Percentiles rank a stretch among this genome's conserved stretches.
Conservation (phyloP, 202 grass and related monocot species). For the Setaria italica region DNA sequence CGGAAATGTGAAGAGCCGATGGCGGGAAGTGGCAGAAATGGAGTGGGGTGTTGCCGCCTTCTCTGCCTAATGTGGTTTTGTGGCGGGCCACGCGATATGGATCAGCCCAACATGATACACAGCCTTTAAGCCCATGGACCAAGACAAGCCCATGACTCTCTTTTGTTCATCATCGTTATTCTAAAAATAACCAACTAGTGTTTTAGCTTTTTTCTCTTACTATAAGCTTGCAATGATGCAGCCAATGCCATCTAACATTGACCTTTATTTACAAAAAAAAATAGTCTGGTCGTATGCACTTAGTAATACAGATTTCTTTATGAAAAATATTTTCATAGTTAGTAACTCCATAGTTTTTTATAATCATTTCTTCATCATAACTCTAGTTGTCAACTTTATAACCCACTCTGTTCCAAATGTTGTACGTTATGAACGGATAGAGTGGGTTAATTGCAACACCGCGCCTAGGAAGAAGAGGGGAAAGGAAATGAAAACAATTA, state of each 20-base stretch:
- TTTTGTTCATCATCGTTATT: neutral
- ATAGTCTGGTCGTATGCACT: neutral
- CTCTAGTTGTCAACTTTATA: too few relatives aligned
- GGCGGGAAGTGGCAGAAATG: conserved; percentile 45
- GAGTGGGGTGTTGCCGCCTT: conserved; percentile 39
- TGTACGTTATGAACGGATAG: neutral
- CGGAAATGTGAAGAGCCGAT: conserved; percentile 24
- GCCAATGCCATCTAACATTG: neutral
- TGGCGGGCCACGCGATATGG: neutral
- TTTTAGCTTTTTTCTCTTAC: neutral
- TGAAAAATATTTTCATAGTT: neutral
- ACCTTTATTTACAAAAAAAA: neutral
- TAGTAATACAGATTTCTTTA: neutral
- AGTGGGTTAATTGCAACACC: neutral
- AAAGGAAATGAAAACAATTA: neutral
- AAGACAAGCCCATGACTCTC: neutral
- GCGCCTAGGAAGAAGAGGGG: neutral
- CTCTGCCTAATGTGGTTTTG: neutral
- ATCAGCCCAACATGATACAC: neutral
- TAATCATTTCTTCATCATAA: too few relatives aligned
- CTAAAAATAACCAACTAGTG: neutral
- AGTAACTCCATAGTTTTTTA: neutral
- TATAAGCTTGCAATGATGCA: neutral
- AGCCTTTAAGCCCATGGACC: neutral
- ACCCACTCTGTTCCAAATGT: neutral